Conservation (phyloP, 495 filamentous ascomycete species). For the Endocarpon pusillum region DNA sequence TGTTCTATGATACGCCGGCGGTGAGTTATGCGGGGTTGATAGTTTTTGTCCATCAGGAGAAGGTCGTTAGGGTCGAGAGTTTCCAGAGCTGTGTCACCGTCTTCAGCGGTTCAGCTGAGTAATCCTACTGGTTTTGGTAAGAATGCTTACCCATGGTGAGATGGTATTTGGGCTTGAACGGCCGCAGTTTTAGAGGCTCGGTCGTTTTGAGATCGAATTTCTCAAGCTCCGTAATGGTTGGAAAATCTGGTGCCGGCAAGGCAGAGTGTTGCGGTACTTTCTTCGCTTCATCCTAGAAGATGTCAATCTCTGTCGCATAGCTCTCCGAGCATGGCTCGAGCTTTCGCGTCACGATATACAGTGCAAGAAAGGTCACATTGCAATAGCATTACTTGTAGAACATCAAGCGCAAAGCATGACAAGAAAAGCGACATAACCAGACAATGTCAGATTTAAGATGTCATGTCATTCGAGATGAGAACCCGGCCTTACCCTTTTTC, state of each 20-base stretch:
- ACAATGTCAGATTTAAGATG: background rate
- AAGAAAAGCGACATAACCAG: background rate
- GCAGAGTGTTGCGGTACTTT: background rate
- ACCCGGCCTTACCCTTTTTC: too few relatives aligned
- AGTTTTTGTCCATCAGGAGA: slow-evolving; percentile 49
- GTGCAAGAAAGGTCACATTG: too few relatives aligned
- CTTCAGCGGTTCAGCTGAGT: slow-evolving; percentile 7
- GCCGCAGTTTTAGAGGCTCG: slow-evolving; percentile 43
- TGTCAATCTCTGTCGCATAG: too few relatives aligned
- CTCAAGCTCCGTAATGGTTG: slow-evolving; percentile 32
- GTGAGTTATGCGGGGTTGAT: slow-evolving; percentile 34
- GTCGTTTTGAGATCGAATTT: slow-evolving; percentile 42
- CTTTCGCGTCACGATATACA: too few relatives aligned
- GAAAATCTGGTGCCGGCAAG: slow-evolving; percentile 10
- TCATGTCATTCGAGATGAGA: background rate
- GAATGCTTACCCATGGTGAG: slow-evolving; percentile 48
- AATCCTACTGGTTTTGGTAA: slow-evolving; percentile 2
- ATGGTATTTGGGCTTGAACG: slow-evolving; percentile 55
- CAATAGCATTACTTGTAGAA: too few relatives aligned
- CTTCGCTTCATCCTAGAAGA: background rate
- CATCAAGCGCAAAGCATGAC: too few relatives aligned
- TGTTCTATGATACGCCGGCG: slow-evolving; percentile 32
- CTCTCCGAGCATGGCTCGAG: too few relatives aligned
- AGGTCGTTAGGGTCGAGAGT: slow-evolving; percentile 39
- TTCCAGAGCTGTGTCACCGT: slow-evolving; percentile 26